Percentiles rank a stretch among this genome's conserved stretches.
phyloP scores from a whole-genome alignment of 164 flowering plant species.

The Dillenia turbinata region DNA sequence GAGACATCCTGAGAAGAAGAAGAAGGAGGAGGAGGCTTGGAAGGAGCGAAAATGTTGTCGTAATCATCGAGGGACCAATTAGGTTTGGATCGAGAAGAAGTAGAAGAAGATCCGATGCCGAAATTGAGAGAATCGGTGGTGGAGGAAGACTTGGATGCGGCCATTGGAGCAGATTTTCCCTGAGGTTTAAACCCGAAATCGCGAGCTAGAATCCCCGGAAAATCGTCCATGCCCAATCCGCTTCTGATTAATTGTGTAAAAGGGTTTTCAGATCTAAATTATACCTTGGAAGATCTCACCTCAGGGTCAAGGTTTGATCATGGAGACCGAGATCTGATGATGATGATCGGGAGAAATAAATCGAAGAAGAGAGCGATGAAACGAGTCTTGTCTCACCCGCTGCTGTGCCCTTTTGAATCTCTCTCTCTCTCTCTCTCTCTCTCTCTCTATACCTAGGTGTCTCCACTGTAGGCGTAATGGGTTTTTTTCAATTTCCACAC shows the following conservation, averaged over 20 bases:
- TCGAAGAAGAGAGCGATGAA: neutral
- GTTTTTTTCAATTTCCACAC: too few relatives aligned
- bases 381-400: neutral
- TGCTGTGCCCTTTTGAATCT: neutral
- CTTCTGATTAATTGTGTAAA: too few relatives aligned
- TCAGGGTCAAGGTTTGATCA: neutral
- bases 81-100: constrained; percentile 8
- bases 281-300: neutral
- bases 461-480: too few relatives aligned
- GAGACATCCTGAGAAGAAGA: too few relatives aligned
- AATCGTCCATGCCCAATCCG: constrained; percentile 44
- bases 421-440: constrained; percentile 1
- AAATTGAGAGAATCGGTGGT: constrained; percentile 11
- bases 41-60: constrained; percentile 21
- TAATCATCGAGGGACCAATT: constrained; percentile 31
- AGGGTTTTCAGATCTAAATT: neutral
- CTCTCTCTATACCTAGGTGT: too few relatives aligned
- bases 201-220: constrained; percentile 45
- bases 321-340: neutral
- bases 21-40: too few relatives aligned
- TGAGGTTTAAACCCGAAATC: constrained; percentile 64
- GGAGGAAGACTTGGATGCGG: constrained; percentile 30
- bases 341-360: neutral
- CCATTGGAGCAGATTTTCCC: constrained; percentile 75
- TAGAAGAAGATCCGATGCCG: constrained; percentile 30